Percentiles rank a stretch among this genome's conserved stretches.
Conservation (phyloP, 306 rosid genomes). For the Castanea mollissima region DNA sequence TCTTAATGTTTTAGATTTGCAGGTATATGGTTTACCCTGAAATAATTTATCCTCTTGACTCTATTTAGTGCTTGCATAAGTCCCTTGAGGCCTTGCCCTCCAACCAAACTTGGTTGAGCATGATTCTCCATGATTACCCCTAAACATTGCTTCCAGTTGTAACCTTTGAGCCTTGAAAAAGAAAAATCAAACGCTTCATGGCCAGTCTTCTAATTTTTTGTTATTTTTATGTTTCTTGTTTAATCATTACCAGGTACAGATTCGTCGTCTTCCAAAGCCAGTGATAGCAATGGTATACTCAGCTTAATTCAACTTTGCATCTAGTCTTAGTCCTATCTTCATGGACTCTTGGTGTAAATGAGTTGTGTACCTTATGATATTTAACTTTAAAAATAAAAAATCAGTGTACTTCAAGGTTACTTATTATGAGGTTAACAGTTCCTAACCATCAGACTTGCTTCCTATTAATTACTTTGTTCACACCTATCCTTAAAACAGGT, state of each 20-base stretch:
- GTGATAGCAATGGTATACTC: conserved; percentile 86
- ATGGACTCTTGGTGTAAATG: neutral
- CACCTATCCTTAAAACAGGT: conserved; percentile 48
- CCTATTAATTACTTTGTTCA: neutral
- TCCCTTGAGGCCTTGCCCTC: neutral
- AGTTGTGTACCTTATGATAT: neutral
- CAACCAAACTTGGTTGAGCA: neutral
- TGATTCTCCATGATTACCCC: neutral
- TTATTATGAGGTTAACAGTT: neutral
- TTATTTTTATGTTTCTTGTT: neutral
- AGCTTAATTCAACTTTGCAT: conserved; percentile 6
- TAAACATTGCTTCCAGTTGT: neutral
- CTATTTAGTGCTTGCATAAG: neutral
- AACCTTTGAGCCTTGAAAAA: neutral
- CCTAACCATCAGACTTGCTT: neutral
- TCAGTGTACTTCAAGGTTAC: neutral
- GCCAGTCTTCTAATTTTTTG: neutral
- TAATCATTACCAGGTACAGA: conserved; percentile 55
- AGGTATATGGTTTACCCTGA: conserved; percentile 41
- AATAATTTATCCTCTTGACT: neutral
- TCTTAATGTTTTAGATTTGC: conserved; percentile 91
- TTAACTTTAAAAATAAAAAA: too few species aligned
- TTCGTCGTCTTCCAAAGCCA: conserved; percentile 94
- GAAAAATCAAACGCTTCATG: neutral
- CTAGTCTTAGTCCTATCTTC: neutral